Percentiles rank a stretch among this genome's conserved stretches.
Conservation (phyloP, 345 rosid genomes). For the Citrus cavaleriei region DNA sequence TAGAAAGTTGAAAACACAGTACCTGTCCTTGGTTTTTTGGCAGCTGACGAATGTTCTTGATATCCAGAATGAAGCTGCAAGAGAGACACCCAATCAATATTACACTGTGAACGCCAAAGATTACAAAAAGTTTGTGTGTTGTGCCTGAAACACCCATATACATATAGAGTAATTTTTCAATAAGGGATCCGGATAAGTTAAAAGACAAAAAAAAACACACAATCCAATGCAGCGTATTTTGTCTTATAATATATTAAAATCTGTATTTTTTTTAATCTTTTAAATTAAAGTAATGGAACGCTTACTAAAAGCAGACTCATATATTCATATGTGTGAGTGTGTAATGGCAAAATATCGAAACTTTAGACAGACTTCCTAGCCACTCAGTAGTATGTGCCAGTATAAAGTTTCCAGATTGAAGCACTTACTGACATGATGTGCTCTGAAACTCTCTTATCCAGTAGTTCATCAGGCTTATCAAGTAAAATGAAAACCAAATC, state of each 20-base stretch:
- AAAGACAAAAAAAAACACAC: no score
- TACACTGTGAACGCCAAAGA: background rate
- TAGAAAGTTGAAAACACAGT: background rate
- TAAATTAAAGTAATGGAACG: no score
- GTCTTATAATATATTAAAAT: no score
- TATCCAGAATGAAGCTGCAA: constrained; percentile 83
- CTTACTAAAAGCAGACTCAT: no score
- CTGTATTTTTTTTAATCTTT: no score
- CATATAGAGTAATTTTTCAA: no score
- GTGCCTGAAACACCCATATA: background rate
- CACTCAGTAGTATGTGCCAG: constrained; percentile 10
- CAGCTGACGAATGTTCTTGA: constrained; percentile 47
- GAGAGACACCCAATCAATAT: background rate
- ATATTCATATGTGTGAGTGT: no score
- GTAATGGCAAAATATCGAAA: background rate
- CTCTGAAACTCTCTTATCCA: constrained; percentile 89
- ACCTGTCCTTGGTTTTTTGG: constrained; percentile 54
- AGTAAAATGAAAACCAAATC: constrained; percentile 96
- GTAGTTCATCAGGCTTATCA: constrained; percentile 90
- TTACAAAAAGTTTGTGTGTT: background rate
- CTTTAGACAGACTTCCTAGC: background rate
- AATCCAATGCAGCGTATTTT: no score
- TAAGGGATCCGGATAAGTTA: no score
- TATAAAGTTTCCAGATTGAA: constrained; percentile 17
- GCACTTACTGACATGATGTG: constrained; percentile 93